Percentiles rank a stretch among this genome's conserved stretches.
phyloP scores from a whole-genome alignment of 2,329 filamentous ascomycete species.

The Hymenoscyphus repandus region DNA sequence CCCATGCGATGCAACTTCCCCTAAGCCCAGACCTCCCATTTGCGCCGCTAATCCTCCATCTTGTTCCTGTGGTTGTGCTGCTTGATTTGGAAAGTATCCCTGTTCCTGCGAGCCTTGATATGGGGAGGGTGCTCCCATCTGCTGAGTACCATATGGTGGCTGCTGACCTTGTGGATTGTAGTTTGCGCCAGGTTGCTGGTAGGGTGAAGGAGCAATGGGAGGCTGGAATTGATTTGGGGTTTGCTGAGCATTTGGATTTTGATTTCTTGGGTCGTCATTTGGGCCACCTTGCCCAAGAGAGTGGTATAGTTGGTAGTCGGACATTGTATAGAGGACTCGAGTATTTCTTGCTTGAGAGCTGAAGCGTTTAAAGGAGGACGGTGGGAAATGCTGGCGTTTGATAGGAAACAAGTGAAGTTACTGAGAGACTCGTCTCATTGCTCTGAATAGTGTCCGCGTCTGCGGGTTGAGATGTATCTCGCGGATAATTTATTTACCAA shows the following conservation, averaged over 20 bases:
- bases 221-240: slow-evolving; percentile 52
- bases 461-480: not conserved
- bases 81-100: slow-evolving; percentile 27
- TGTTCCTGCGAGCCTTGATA: slow-evolving; percentile 24
- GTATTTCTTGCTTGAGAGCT: not conserved
- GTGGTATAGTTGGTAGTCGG: slow-evolving; percentile 52
- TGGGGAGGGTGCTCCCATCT: slow-evolving; percentile 29
- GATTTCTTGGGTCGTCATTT: slow-evolving; percentile 50
- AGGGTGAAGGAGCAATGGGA: slow-evolving; percentile 47
- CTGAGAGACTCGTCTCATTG: slow-evolving; percentile 12
- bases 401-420: slow-evolving; percentile 1
- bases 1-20: slow-evolving; percentile 42
- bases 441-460: not conserved
- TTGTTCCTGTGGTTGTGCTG: slow-evolving; percentile 31
- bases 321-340: slow-evolving; percentile 39
- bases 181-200: slow-evolving; percentile 31
- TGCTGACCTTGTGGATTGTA: slow-evolving; percentile 15
- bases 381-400: not conserved
- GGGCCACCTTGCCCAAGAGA: slow-evolving; percentile 51
- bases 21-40: slow-evolving; percentile 71
- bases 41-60: slow-evolving; percentile 59
- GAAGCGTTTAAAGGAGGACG: not conserved
- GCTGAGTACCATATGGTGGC: slow-evolving; percentile 11
- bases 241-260: slow-evolving; percentile 43
- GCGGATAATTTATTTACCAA: not conserved